Conservation (phyloP, 73 alveolate species). For the Paramecium caudatum region DNA sequence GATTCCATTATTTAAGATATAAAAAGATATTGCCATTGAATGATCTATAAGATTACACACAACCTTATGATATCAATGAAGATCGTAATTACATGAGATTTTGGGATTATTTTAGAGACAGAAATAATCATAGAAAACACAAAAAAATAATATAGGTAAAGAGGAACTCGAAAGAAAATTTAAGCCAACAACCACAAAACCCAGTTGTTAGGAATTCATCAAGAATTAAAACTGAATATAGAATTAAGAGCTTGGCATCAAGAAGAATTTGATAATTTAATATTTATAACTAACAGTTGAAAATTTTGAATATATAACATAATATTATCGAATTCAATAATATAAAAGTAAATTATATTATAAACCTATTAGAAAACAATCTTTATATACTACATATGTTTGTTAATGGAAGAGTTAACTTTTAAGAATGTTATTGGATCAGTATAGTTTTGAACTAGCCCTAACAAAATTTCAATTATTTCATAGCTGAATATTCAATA, state of each 20-base stretch:
- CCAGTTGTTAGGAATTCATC: constrained; percentile 3
- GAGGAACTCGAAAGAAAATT: neutral
- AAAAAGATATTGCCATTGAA: neutral
- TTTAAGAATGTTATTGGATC: no score
- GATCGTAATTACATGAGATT: constrained; percentile 55
- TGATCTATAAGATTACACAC: neutral
- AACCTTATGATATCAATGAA: neutral
- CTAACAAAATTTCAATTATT: no score
- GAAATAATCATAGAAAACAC: constrained; percentile 40
- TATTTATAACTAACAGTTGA: no score
- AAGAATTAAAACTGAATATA: constrained; percentile 26
- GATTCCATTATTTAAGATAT: neutral
- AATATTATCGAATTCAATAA: no score
- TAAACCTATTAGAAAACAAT: no score
- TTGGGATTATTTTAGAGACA: constrained; percentile 12
- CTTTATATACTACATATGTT: no score
- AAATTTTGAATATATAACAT: no score
- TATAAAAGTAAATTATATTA: no score
- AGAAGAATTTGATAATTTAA: constrained; percentile 2
- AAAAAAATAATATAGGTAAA: neutral
- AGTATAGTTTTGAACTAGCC: no score
- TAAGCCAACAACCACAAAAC: neutral
- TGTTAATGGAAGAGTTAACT: no score
- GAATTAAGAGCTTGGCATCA: constrained; percentile 36
- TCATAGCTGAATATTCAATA: no score